Base-by-base conservation (phyloP, 108 stramenopile genomes). In the Pseudonitzschia multiseries region DNA sequence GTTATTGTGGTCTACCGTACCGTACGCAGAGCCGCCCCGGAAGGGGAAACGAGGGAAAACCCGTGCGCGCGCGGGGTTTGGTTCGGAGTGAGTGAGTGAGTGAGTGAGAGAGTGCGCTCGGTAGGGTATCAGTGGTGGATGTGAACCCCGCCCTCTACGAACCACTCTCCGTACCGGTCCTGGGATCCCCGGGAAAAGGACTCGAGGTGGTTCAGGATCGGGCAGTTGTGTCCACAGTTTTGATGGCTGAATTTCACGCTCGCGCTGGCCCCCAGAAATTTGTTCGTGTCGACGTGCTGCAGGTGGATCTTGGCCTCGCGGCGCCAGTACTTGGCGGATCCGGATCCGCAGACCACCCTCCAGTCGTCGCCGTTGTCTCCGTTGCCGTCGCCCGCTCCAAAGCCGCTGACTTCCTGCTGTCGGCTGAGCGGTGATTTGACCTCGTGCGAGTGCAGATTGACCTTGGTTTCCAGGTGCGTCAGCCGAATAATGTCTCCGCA, bases 361-460 rank as follows among this genome's bases (percentile, higher is more conserved):
- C 89, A 95, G 67, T 95, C 81, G 73, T 95, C 94, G 4, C 89
- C 91, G 28, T 71, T 70, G 71, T 95, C 94, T 17, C 91, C 91
- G 24, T 80, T 75, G 10, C 93, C 93, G 29, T 87, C 77, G 8
- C 84, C 88, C 40, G 82, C 50, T 31, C 94, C 94, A 71, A 81
- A 95, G 4, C 78, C 88, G 4, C 88, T 81, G 3, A 95, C 86
- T 80, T 95, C 94, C 60, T 95, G 93, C 77, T 94, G 93, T 57
- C 79, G 73, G 40, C 79, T 81, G 31, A 94, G 54, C 9, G 89
- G 86, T 32, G 73, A 76, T 40, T 77, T 67, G 8, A 89, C 85
- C 33, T 62, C 77, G 68, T 95, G 94, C 15, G 88, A 86, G 70
- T 95, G 94, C 50, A 95, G 73, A 81, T 95, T 95, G 15, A 69